A percentile compares a stretch with the other conserved stretches of the same genome.
Conservation (phyloP, 148 eudicot species). For the Cornus suecica region DNA sequence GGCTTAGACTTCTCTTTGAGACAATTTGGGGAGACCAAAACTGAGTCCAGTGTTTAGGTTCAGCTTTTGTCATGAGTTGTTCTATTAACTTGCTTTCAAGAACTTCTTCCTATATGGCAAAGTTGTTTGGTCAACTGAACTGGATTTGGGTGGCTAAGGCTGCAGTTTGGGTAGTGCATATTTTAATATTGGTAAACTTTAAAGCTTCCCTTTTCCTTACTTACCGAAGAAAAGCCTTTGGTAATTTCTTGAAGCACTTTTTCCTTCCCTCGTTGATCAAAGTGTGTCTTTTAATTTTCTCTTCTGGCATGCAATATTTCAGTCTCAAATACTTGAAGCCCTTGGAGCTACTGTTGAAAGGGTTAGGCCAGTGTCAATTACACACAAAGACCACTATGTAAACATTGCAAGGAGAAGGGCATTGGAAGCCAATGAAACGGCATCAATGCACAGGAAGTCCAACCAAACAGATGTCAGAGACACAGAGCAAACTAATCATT, state of each 20-base stretch:
- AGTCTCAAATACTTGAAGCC: conserved; percentile 96
- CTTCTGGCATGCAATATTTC: conserved; percentile 5
- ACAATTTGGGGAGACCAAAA: neutral
- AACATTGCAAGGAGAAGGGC: conserved; percentile 94
- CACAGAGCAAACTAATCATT: conserved; percentile 29
- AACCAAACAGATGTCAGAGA: conserved; percentile 21
- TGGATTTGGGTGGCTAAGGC: neutral
- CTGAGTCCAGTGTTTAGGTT: neutral
- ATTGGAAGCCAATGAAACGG: conserved; percentile 67
- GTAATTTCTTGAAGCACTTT: too few species aligned
- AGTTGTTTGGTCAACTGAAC: neutral
- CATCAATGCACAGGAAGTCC: conserved; percentile 28
- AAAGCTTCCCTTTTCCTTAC: too few species aligned
- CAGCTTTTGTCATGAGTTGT: neutral
- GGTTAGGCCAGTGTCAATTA: conserved; percentile 97
- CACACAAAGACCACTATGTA: conserved; percentile 89
- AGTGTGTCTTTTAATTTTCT: neutral
- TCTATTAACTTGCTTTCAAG: neutral
- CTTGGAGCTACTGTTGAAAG: conserved; percentile 94
- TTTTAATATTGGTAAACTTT: neutral
- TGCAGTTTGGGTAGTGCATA: neutral
- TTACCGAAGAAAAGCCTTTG: too few species aligned
- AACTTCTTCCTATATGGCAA: neutral
- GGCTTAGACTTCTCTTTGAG: neutral
- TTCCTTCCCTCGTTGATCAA: neutral